Conservation (phyloP, 176 grass and related monocot genomes). For the Carex scoparia region DNA sequence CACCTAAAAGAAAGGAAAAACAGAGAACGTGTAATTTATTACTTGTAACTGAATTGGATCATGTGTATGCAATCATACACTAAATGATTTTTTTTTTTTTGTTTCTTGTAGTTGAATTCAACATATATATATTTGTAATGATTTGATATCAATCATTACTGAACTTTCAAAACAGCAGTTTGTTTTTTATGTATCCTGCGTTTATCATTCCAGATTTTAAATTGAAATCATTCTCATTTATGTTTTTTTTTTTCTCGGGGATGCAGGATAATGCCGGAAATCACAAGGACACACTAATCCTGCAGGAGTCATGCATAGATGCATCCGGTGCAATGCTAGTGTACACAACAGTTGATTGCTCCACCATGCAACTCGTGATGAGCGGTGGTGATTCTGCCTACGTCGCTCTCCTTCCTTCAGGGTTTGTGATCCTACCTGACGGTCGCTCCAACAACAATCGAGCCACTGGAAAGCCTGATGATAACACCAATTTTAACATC, state of each 20-base stretch:
- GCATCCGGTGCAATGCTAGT: slow-evolving; percentile 49
- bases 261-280: slow-evolving; percentile 47
- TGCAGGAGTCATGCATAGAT: slow-evolving; percentile 74
- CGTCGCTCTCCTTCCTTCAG: slow-evolving; percentile 62
- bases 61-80: not conserved
- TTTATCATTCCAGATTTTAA: not conserved
- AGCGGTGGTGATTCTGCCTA: slow-evolving; percentile 54
- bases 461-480: not conserved
- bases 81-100: not conserved
- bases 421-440: slow-evolving; percentile 66
- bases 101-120: not conserved
- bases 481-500: not conserved
- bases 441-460: slow-evolving; percentile 16
- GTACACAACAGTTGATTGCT: slow-evolving; percentile 55
- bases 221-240: not conserved
- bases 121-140: not conserved
- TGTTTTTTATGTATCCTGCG: not conserved
- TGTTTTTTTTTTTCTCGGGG: not conserved
- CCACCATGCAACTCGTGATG: slow-evolving; percentile 65
- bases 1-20: not conserved
- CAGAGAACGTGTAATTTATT: not conserved
- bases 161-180: not conserved
- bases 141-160: not conserved
- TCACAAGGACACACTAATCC: slow-evolving; percentile 62
- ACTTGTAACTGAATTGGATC: slow-evolving; percentile 6